Evolutionary conservation across 441 rosid genomes (phyloP).

Genomic region (Monsonia emarginata): DNA sequence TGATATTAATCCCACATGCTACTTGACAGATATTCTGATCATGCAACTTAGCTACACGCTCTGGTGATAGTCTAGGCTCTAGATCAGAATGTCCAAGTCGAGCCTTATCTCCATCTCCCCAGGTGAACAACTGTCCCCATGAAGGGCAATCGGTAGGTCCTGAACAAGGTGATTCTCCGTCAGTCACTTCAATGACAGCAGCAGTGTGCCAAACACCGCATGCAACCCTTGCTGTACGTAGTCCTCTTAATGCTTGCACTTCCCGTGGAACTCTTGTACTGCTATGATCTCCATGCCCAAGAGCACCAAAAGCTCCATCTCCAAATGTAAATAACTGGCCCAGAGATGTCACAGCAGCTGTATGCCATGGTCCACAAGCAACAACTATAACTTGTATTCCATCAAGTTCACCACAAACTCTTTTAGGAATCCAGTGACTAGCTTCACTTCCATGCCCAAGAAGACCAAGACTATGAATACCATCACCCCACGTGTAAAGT

Average conservation of each 20-base stretch:
- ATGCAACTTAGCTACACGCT: slow-evolving; percentile 84
- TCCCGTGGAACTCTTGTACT: slow-evolving; percentile 72
- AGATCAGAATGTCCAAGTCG: slow-evolving; percentile 90
- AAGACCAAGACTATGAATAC: slow-evolving; percentile 68
- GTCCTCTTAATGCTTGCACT: slow-evolving; percentile 91
- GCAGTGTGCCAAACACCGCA: slow-evolving; percentile 99
- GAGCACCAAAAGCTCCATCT: slow-evolving; percentile 90
- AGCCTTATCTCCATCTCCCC: slow-evolving; percentile 95
- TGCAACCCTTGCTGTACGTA: slow-evolving; percentile 76
- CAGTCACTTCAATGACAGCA: slow-evolving; percentile 92
- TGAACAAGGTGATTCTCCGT: slow-evolving; percentile 60
- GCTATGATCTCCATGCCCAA: slow-evolving; percentile 80
- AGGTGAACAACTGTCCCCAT: slow-evolving; percentile 82
- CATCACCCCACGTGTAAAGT: slow-evolving; percentile 91
- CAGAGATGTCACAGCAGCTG: slow-evolving; percentile 81
- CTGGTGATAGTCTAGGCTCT: slow-evolving; percentile 81
- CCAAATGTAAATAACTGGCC: slow-evolving; percentile 93
- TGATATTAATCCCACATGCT: slow-evolving; percentile 78
- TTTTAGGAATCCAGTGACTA: slow-evolving; percentile 87
- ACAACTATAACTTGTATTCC: slow-evolving; percentile 79
- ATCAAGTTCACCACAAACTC: slow-evolving; percentile 78
- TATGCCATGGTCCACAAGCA: slow-evolving; percentile 96
- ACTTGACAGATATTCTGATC: slow-evolving; percentile 89
- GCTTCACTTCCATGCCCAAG: slow-evolving; percentile 92
- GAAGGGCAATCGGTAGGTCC: slow-evolving; percentile 47